These are phyloP conservation scores for Eutrema yunnanense DNA, from an alignment of 345 rosid genomes.

Conservation along the genomic window DNA sequence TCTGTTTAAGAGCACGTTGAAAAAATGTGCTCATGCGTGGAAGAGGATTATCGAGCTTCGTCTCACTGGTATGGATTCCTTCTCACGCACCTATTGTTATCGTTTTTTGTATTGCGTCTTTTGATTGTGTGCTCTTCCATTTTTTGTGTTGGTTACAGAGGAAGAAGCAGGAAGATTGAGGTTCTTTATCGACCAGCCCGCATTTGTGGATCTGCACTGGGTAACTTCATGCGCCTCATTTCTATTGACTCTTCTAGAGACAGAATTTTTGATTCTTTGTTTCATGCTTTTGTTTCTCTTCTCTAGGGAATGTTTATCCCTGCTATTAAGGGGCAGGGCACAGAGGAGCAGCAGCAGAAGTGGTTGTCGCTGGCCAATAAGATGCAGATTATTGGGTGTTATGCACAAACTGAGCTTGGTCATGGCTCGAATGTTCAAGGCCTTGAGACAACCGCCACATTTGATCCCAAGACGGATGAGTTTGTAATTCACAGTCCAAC, in stretches of 20 bases:
- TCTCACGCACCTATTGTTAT: neutral
- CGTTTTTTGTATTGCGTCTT: neutral
- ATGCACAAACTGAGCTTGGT: constrained; percentile 99
- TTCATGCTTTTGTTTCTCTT: constrained; percentile 2
- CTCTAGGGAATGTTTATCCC: constrained; percentile 92
- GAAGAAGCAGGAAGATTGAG: constrained; percentile 72
- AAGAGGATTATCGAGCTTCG: constrained; percentile 80
- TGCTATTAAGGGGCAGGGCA: constrained; percentile 94
- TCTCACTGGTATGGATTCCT: constrained; percentile 50
- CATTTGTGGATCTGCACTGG: constrained; percentile 95
- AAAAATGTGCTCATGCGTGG: constrained; percentile 86
- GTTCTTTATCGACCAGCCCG: constrained; percentile 74
- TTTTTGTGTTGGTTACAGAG: constrained; percentile 42
- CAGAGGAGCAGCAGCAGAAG: constrained; percentile 89
- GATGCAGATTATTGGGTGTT: constrained; percentile 98
- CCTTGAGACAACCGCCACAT: constrained; percentile 96
- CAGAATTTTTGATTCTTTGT: neutral
- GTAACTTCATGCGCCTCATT: constrained; percentile 29
- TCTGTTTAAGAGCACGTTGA: constrained; percentile 81
- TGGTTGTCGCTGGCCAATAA: constrained; percentile 86
- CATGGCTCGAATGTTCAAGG: constrained; percentile 99
- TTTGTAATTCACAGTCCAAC: constrained; percentile 89
- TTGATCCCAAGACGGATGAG: constrained; percentile 89
- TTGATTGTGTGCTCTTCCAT: neutral
- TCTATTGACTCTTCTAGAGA: neutral